These are phyloP conservation scores for Hygrophorus pudorinus DNA, from an alignment of 768 basidiomycete genomes.

Conservation along the genomic window DNA sequence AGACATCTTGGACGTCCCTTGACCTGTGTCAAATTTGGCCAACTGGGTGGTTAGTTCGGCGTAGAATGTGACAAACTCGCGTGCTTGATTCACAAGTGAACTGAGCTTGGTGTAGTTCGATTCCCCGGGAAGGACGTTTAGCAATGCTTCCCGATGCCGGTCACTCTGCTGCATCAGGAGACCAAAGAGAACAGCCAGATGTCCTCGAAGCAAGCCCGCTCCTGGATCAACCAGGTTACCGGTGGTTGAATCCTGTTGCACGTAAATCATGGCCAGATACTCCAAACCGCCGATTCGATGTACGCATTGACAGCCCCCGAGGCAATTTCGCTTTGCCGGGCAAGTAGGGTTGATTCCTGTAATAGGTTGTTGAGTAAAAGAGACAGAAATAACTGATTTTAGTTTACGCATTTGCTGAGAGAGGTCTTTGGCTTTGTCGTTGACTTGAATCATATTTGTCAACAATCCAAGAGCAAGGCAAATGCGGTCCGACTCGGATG, in stretches of 20 bases:
- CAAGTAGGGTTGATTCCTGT: conserved; percentile 47
- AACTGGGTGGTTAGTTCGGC: conserved; percentile 2
- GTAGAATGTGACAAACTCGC: conserved; percentile 41
- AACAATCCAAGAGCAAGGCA: conserved; percentile 69
- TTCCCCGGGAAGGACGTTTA: conserved; percentile 18
- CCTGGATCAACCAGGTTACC: neutral
- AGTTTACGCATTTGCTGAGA: conserved; percentile 38
- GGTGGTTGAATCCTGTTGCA: conserved; percentile 24
- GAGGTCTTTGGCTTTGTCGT: conserved; percentile 35
- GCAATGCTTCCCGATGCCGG: conserved; percentile 26
- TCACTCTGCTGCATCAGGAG: conserved; percentile 33
- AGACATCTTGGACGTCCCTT: conserved; percentile 2
- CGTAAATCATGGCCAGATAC: conserved; percentile 41
- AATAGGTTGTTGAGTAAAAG: neutral
- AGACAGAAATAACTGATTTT: neutral
- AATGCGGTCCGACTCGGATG: conserved; percentile 45
- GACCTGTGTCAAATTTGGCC: conserved; percentile 7
- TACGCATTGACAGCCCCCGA: conserved; percentile 43
- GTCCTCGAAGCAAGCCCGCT: conserved; percentile 48
- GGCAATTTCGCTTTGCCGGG: conserved; percentile 37
- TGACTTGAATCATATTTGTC: conserved; percentile 63
- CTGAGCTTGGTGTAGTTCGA: conserved; percentile 17
- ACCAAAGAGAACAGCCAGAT: conserved; percentile 67
- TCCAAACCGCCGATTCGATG: conserved; percentile 34
- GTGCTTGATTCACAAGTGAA: conserved; percentile 32